phyloP scores from a whole-genome alignment of 345 rosid species.

The Eucalyptus cladocalyx region DNA sequence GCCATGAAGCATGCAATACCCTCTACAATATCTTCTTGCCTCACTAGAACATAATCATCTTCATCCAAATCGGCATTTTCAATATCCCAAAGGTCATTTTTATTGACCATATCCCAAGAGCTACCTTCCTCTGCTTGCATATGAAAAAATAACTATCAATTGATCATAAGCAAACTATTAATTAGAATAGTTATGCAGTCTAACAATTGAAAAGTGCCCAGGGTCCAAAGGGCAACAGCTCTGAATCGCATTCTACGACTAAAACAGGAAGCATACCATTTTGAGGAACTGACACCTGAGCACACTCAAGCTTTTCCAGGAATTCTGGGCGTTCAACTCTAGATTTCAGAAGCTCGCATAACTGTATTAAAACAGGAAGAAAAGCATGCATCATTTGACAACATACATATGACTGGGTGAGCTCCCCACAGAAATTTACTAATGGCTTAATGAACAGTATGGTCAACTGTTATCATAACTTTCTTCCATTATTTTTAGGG shows the following conservation, averaged over 20 bases:
- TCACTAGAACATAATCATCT: conserved; percentile 85
- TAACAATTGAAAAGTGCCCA: background rate
- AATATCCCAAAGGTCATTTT: conserved; percentile 68
- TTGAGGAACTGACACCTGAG: conserved; percentile 37
- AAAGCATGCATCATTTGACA: background rate
- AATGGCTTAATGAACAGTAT: background rate
- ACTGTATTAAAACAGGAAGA: conserved; percentile 29
- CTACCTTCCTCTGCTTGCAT: conserved; percentile 51
- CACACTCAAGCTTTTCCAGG: conserved; percentile 60
- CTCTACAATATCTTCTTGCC: conserved; percentile 93
- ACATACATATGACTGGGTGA: background rate
- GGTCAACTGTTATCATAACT: background rate
- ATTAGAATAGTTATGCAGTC: background rate
- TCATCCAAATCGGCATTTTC: conserved; percentile 25
- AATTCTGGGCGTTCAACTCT: conserved; percentile 70
- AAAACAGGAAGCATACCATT: background rate
- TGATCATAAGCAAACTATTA: background rate
- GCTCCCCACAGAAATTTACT: background rate
- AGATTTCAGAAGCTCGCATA: conserved; percentile 74
- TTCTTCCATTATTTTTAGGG: background rate
- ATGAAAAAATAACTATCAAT: background rate
- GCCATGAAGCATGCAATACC: conserved; percentile 96
- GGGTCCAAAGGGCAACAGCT: background rate
- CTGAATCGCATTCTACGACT: background rate
- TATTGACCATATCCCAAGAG: conserved; percentile 79